Conservation (phyloP, 768 basidiomycete species). For the Rhodosporidiobolus odoratus region DNA sequence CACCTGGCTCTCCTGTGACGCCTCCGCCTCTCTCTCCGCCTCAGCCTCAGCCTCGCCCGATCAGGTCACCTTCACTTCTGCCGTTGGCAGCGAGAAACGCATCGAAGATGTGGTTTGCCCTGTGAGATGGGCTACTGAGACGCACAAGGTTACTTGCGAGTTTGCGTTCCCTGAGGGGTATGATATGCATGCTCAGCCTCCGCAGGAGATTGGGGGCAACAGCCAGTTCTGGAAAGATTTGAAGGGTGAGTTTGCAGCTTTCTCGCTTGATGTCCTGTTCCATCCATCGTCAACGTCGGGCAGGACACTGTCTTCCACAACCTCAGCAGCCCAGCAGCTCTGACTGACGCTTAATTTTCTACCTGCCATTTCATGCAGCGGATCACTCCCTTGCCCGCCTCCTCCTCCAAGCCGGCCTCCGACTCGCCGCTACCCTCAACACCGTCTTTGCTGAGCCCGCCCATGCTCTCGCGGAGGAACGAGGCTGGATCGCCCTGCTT, state of each 20-base stretch:
- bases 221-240: slow-evolving; percentile 72
- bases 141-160: slow-evolving; percentile 35
- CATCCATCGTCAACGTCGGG: slow-evolving; percentile 51
- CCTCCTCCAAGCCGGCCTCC: slow-evolving; percentile 72
- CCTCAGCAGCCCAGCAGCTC: too few relatives aligned
- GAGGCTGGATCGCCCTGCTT: neutral
- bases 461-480: neutral
- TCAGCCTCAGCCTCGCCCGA: slow-evolving; percentile 16
- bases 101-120: slow-evolving; percentile 31
- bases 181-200: slow-evolving; percentile 15
- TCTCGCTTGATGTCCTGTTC: slow-evolving; percentile 49
- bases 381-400: slow-evolving; percentile 72
- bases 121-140: slow-evolving; percentile 34
- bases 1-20: slow-evolving; percentile 61
- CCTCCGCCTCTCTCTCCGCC: slow-evolving; percentile 46
- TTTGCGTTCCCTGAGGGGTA: slow-evolving; percentile 32
- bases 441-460: slow-evolving; percentile 31
- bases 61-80: slow-evolving; percentile 25
- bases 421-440: slow-evolving; percentile 78
- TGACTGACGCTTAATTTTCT: neutral
- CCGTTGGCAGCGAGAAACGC: neutral
- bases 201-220: slow-evolving; percentile 57
- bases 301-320: too few relatives aligned
- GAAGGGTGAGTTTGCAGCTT: slow-evolving; percentile 58
- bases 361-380: slow-evolving; percentile 38